These are phyloP conservation scores for Lolium perenne DNA, from an alignment of 176 grass and related monocot species.

Conservation along the genomic window DNA sequence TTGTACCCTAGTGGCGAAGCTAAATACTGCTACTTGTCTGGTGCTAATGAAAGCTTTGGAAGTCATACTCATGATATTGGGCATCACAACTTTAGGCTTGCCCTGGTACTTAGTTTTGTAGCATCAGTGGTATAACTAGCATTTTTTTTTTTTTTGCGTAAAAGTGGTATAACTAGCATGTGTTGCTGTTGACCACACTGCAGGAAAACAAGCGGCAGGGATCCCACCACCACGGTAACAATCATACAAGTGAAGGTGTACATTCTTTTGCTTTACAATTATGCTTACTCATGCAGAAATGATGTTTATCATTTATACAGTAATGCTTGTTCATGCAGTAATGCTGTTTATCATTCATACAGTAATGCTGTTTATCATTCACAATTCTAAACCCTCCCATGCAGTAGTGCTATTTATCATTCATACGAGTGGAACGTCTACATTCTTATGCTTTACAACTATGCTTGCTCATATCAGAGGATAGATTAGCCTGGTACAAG, in stretches of 20 bases:
- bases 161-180: not conserved
- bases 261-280: not conserved
- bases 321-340: too few species aligned
- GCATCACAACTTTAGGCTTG: constrained; percentile 3
- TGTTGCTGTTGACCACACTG: constrained; percentile 17
- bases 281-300: too few species aligned
- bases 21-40: not conserved
- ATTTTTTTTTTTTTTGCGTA: not conserved
- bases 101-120: constrained; percentile 16
- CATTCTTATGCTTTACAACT: not conserved
- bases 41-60: constrained; percentile 32
- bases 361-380: too few species aligned
- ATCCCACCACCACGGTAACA: not conserved
- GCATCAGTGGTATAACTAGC: constrained; percentile 2
- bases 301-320: too few species aligned
- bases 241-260: not conserved
- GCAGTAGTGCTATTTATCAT: too few species aligned
- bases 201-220: not conserved
- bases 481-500: not conserved
- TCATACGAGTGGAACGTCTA: not conserved
- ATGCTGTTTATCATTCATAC: too few species aligned
- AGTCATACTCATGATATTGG: not conserved
- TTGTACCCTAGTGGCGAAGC: constrained; percentile 20
- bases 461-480: not conserved
- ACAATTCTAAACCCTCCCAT: too few species aligned